Conservation (phyloP, 768 basidiomycete species). For the Dendrothele bispora region DNA sequence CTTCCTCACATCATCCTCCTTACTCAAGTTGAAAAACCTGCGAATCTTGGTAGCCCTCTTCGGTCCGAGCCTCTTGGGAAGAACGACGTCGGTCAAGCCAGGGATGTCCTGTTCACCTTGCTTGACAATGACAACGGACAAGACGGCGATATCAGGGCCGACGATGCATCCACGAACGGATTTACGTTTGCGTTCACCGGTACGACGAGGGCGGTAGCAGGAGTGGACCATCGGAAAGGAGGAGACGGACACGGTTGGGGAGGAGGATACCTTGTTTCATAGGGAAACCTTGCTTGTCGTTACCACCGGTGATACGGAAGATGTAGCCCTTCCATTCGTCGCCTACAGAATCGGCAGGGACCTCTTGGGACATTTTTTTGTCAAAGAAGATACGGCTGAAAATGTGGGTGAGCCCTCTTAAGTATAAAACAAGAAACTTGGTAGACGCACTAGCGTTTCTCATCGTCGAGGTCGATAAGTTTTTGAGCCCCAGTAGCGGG, state of each 20-base stretch:
- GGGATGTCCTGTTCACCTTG: slow-evolving; percentile 90
- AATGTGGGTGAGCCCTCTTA: neutral
- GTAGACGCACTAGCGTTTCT: slow-evolving; percentile 70
- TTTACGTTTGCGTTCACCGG: slow-evolving; percentile 97
- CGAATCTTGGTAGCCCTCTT: slow-evolving; percentile 98
- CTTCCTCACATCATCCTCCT: slow-evolving; percentile 98
- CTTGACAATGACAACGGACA: slow-evolving; percentile 94
- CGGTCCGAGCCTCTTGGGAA: slow-evolving; percentile 95
- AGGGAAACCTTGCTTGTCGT: slow-evolving; percentile 98
- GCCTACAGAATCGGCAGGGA: slow-evolving; percentile 85
- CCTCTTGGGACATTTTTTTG: slow-evolving; percentile 96
- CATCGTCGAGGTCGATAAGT: slow-evolving; percentile 91
- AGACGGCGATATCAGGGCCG: slow-evolving; percentile 93
- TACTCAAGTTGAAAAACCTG: slow-evolving; percentile 94
- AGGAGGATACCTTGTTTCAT: slow-evolving; percentile 99
- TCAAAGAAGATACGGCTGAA: slow-evolving; percentile 93
- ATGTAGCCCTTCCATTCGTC: slow-evolving; percentile 98
- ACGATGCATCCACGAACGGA: slow-evolving; percentile 99
- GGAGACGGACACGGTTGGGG: slow-evolving; percentile 89
- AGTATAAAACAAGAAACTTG: neutral
- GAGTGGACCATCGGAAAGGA: slow-evolving; percentile 96
- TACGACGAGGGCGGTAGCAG: slow-evolving; percentile 91
- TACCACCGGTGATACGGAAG: slow-evolving; percentile 95
- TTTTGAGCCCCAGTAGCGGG: slow-evolving; percentile 98
- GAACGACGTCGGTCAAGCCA: slow-evolving; percentile 86